A percentile compares a stretch with the other conserved stretches of the same genome.
These are phyloP conservation scores for Penicillium italicum DNA, from an alignment of 2,329 filamentous ascomycete genomes.

Conservation along the genomic window DNA sequence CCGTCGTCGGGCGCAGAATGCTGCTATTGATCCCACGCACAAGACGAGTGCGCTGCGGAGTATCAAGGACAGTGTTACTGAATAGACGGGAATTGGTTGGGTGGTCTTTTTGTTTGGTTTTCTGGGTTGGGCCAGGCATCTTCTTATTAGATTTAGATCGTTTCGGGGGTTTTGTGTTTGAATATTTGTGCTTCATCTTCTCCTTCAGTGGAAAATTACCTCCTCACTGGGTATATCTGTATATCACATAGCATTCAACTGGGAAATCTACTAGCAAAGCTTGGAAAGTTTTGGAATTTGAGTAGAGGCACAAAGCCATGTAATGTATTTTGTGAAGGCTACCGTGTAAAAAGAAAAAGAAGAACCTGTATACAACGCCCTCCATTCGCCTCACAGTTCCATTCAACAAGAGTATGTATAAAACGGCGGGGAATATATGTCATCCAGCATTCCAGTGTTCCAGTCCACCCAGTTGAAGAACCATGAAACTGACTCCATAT, in stretches of 20 bases:
- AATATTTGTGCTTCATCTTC: not conserved
- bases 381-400: slow-evolving; percentile 1
- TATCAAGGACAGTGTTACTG: slow-evolving; percentile 39
- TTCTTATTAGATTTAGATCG: not conserved
- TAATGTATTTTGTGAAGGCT: not conserved
- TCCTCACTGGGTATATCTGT: not conserved
- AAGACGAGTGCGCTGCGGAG: slow-evolving; percentile 34
- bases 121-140: not conserved
- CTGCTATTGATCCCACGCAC: slow-evolving; percentile 42
- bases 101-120: not conserved
- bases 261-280: not conserved
- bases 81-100: slow-evolving; percentile 23
- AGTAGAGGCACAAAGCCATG: not conserved
- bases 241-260: not conserved
- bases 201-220: not conserved
- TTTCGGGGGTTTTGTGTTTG: not conserved
- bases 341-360: not conserved
- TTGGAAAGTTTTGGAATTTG: not conserved
- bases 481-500: slow-evolving; percentile 18
- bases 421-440: slow-evolving; percentile 11
- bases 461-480: slow-evolving; percentile 1
- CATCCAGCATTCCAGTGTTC: not conserved
- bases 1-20: slow-evolving; percentile 52
- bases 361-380: slow-evolving; percentile 7
- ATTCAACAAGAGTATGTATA: slow-evolving; percentile 10